Evolutionary conservation across 352 stramenopile genomes (phyloP).

Genomic region (Phytophthora meadii): DNA sequence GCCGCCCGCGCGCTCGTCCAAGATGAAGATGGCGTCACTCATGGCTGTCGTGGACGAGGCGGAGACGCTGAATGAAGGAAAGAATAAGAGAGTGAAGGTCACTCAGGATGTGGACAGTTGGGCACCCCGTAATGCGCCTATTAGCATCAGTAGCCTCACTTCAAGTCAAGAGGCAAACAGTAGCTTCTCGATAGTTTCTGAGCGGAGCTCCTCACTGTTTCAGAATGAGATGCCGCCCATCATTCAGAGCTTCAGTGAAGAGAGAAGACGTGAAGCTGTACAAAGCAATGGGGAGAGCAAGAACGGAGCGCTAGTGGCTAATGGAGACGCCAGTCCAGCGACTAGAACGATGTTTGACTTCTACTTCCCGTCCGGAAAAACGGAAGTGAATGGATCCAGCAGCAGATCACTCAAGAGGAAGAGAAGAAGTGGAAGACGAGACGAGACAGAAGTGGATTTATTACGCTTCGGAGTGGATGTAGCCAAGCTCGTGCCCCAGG

Average conservation of each 20-base stretch:
- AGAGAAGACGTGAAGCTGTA: slow-evolving; percentile 15
- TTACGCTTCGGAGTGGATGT: slow-evolving; percentile 75
- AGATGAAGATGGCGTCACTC: slow-evolving; percentile 64
- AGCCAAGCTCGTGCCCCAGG: slow-evolving; percentile 81
- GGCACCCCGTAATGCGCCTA: slow-evolving; percentile 15
- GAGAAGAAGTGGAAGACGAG: slow-evolving; percentile 34
- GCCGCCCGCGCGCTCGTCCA: slow-evolving; percentile 25
- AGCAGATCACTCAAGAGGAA: slow-evolving; percentile 59
- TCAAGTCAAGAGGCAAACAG: slow-evolving; percentile 5
- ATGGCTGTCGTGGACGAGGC: slow-evolving; percentile 42
- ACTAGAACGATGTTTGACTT: slow-evolving; percentile 63
- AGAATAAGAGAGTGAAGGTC: slow-evolving; percentile 67
- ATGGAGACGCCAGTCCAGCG: slow-evolving; percentile 33
- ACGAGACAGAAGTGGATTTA: slow-evolving; percentile 54
- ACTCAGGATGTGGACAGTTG: slow-evolving; percentile 21
- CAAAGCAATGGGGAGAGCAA: slow-evolving; percentile 26
- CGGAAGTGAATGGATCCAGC: slow-evolving; percentile 12
- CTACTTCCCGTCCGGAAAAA: slow-evolving; percentile 49
- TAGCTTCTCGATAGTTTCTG: slow-evolving; percentile 12
- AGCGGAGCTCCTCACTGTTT: slow-evolving; percentile 50
- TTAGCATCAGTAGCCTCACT: slow-evolving; percentile 34
- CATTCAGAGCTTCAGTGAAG: slow-evolving; percentile 70
- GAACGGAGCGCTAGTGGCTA: slow-evolving; percentile 16
- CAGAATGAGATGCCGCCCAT: slow-evolving; percentile 51
- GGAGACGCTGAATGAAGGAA: slow-evolving; percentile 17